A percentile compares a stretch with the other conserved stretches of the same genome.
These are phyloP conservation scores for Aspergillus egyptiacus DNA, from an alignment of 495 filamentous ascomycete species.

Conservation along the genomic window DNA sequence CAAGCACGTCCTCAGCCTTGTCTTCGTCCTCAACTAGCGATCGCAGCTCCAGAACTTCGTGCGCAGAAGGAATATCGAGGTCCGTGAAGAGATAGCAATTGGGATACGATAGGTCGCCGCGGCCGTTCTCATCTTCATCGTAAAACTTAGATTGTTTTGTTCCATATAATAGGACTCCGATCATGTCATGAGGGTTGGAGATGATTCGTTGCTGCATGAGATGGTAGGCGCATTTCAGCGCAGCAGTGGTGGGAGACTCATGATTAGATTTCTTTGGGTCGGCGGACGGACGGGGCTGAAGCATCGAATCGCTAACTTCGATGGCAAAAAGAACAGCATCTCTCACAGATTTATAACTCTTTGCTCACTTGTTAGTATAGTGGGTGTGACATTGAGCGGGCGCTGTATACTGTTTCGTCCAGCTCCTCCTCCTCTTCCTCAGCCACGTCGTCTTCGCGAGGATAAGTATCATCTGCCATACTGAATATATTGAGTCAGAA, in stretches of 20 bases:
- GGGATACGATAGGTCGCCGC: constrained; percentile 64
- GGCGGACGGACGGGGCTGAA: constrained; percentile 55
- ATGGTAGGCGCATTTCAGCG: constrained; percentile 88
- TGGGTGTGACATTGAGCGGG: too few species aligned
- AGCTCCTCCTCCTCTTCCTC: constrained; percentile 70
- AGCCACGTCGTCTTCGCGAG: constrained; percentile 44
- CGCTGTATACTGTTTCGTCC: constrained; percentile 58
- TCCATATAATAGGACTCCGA: constrained; percentile 91
- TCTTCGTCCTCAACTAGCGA: constrained; percentile 69
- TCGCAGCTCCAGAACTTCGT: constrained; percentile 76
- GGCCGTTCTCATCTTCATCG: constrained; percentile 56
- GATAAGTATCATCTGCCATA: constrained; percentile 41
- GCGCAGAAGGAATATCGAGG: constrained; percentile 78
- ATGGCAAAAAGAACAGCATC: constrained; percentile 97
- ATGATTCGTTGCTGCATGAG: constrained; percentile 98
- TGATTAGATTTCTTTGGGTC: constrained; percentile 66
- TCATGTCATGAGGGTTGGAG: constrained; percentile 94
- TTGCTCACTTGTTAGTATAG: constrained; percentile 5
- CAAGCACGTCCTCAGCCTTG: constrained; percentile 54
- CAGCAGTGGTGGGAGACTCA: constrained; percentile 69
- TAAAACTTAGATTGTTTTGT: constrained; percentile 81
- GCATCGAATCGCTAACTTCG: constrained; percentile 88
- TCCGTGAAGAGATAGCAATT: constrained; percentile 91
- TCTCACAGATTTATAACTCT: constrained; percentile 89
- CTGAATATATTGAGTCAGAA: constrained; percentile 7